A percentile compares a stretch with the other conserved stretches of the same genome.
These are phyloP conservation scores for Sugiyamaella novakii DNA, from an alignment of 1,139 yeast genomes.

Conservation along the genomic window DNA sequence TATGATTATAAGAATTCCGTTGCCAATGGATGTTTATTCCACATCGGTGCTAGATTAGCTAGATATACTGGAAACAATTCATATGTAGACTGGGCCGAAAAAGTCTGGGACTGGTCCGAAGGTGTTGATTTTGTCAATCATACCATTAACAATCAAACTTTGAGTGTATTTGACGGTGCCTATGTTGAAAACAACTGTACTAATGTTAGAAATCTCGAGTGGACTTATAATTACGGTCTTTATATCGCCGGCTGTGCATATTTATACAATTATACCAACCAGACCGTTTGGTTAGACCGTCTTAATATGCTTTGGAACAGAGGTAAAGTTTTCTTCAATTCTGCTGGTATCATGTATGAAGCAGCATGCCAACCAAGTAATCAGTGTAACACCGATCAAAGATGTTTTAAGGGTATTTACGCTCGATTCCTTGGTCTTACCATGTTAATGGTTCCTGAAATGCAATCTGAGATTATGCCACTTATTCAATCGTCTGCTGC, in stretches of 20 bases:
- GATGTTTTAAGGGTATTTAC: slow-evolving; percentile 74
- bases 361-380: slow-evolving; percentile 63
- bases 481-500: slow-evolving; percentile 55
- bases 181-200: slow-evolving; percentile 59
- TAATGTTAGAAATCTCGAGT: slow-evolving; percentile 54
- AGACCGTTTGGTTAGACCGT: slow-evolving; percentile 59
- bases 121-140: slow-evolving; percentile 51
- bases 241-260: slow-evolving; percentile 72
- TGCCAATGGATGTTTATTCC: slow-evolving; percentile 76
- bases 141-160: slow-evolving; percentile 41
- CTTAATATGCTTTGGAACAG: slow-evolving; percentile 52
- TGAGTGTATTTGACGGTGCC: slow-evolving; percentile 60
- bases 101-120: slow-evolving; percentile 70
- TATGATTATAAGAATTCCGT: slow-evolving; percentile 79
- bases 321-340: slow-evolving; percentile 52
- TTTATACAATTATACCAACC: slow-evolving; percentile 64
- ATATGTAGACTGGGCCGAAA: slow-evolving; percentile 65
- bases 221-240: slow-evolving; percentile 84
- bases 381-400: slow-evolving; percentile 72
- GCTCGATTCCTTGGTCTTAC: slow-evolving; percentile 66
- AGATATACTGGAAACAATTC: slow-evolving; percentile 57
- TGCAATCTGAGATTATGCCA: slow-evolving; percentile 48
- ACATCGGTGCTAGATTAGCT: slow-evolving; percentile 75
- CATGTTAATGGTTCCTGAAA: slow-evolving; percentile 55
- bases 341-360: slow-evolving; percentile 60